Conservation (phyloP, 306 rosid species). For the Lotus japonicus region DNA sequence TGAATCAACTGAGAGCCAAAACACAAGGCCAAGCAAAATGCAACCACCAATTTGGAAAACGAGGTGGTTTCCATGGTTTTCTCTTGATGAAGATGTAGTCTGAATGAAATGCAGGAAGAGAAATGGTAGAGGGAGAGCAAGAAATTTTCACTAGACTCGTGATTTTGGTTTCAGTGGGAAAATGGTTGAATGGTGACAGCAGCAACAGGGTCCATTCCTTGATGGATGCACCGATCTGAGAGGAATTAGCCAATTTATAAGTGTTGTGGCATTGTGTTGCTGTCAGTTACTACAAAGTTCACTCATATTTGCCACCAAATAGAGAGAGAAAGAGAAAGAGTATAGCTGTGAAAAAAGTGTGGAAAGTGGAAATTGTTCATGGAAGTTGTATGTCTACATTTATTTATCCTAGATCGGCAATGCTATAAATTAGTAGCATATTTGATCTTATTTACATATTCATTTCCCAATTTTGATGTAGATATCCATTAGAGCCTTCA, state of each 20-base stretch:
- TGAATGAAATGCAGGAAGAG: background rate
- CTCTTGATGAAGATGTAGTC: too few species aligned
- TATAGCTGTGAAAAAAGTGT: background rate
- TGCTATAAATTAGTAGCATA: too few species aligned
- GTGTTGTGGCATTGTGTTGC: background rate
- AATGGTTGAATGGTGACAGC: conserved; percentile 1
- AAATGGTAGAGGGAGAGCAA: background rate
- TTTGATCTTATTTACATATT: too few species aligned
- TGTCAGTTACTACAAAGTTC: conserved; percentile 3
- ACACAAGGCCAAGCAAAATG: conserved; percentile 30
- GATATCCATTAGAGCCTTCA: too few species aligned
- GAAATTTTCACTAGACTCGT: background rate
- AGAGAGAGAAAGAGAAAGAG: background rate
- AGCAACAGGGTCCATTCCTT: conserved; percentile 23
- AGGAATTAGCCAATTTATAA: conserved; percentile 27
- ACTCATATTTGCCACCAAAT: background rate
- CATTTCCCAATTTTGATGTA: too few species aligned
- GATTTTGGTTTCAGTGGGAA: background rate
- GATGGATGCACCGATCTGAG: conserved; percentile 23
- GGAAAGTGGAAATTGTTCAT: background rate
- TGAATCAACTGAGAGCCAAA: conserved; percentile 38
- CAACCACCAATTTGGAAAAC: conserved; percentile 39
- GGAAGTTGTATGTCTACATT: background rate
- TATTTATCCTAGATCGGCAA: too few species aligned
- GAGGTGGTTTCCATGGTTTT: conserved; percentile 50